Percentiles rank a stretch among this genome's conserved stretches.
Evolutionary conservation across 768 basidiomycete genomes (phyloP).

Genomic region (Mycena latifolia): DNA sequence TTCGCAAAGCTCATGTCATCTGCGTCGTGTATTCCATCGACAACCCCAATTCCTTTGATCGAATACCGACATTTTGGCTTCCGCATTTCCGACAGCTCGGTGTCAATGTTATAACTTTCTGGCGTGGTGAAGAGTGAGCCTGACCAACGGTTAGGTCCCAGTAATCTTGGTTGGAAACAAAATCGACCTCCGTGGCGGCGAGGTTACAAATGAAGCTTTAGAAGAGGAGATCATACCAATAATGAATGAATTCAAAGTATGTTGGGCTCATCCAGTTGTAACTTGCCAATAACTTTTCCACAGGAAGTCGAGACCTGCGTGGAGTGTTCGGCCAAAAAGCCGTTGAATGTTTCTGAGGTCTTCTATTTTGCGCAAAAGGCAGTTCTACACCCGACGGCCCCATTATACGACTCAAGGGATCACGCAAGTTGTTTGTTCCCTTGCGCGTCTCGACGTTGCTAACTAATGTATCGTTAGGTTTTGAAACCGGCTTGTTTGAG

Average conservation of each 20-base stretch:
- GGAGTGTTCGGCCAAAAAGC: constrained; percentile 93
- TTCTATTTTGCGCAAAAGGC: constrained; percentile 99
- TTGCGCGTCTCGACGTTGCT: constrained; percentile 12
- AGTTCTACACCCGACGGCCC: constrained; percentile 96
- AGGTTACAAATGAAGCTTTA: constrained; percentile 93
- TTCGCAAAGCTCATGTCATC: constrained; percentile 97
- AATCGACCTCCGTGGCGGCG: constrained; percentile 94
- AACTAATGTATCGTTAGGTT: constrained; percentile 60
- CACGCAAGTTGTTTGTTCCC: constrained; percentile 69
- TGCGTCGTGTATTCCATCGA: constrained; percentile 98
- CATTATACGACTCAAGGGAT: constrained; percentile 95
- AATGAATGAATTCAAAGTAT: constrained; percentile 98
- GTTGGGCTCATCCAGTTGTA: constrained; percentile 27
- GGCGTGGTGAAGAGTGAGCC: neutral
- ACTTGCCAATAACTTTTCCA: constrained; percentile 23
- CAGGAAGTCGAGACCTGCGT: constrained; percentile 99
- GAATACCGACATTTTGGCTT: constrained; percentile 98
- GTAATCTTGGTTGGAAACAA: constrained; percentile 99
- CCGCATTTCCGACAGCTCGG: constrained; percentile 95
- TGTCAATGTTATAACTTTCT: constrained; percentile 78
- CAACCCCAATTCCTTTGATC: constrained; percentile 95
- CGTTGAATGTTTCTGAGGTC: constrained; percentile 95
- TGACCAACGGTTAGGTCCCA: constrained; percentile 72
- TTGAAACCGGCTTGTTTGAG: constrained; percentile 93
- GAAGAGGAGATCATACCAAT: constrained; percentile 97